Evolutionary conservation across 352 stramenopile genomes (phyloP), one percentile per base, ranked within the genome.

Genomic region (Phytophthora nicotianae): DNA sequence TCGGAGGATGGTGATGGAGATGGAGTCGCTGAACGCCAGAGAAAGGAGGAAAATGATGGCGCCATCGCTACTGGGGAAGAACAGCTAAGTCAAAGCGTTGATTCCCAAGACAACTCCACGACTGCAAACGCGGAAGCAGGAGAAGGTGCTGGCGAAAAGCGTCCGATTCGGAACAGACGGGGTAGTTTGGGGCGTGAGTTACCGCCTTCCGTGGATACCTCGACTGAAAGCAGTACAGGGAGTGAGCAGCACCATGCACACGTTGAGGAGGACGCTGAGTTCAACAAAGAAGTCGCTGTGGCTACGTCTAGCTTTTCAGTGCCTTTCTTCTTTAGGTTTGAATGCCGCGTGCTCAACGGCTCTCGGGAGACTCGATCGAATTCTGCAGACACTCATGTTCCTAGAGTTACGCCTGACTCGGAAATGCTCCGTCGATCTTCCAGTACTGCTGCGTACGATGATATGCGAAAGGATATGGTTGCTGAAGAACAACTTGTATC

Each of bases 271-370:
- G 83, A 93, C 52, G 83, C 79, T 0, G 81, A 93, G 58, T 79
- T 93, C 38, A 92, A 95, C 69, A 93, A 93, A 60, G 86, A 93
- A 63, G 86, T 93, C 0, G 86, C 82, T 1, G 86, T 88, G 16
- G 83, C 84, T 6, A 93, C 83, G 8, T 95, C 85, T 14, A 91
- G 79, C 27, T 91, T 94, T 52, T 94, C 83, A 11, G 75, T 86
- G 7, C 84, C 88, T 33, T 93, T 95, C 51, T 96, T 96, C 62
- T 89, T 96, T 24, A 85, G 71, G 9, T 94, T 95, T 43, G 88
- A 96, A 55, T 95, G 77, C 33, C 81, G 80, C 20, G 70, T 92
- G 49, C 54, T 93, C 16, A 78, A 58, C 23, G 62, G 50, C 10
- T 65, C 70, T 26, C 68, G 70, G 6, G 66, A 70, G 14, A 65